Evolutionary conservation across 257 asterid species (phyloP).

Genomic region (Scutellaria minor): DNA sequence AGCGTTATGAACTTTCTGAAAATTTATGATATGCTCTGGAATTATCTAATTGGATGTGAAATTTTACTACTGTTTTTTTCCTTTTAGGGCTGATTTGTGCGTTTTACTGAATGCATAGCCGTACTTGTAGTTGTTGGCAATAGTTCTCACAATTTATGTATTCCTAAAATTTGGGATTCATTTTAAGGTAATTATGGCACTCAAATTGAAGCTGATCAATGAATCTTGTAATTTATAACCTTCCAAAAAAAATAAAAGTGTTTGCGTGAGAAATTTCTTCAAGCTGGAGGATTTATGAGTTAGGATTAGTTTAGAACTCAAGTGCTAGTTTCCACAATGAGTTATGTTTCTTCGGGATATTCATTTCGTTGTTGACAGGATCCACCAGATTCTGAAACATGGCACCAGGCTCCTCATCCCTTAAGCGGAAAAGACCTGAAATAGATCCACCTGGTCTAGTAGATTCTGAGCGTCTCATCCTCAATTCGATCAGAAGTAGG

Average conservation of each 20-base stretch:
- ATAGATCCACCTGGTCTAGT: constrained; percentile 37
- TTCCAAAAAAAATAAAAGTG: too few relatives aligned
- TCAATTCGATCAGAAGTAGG: constrained; percentile 46
- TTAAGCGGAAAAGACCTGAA: constrained; percentile 62
- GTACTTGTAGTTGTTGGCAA: too few relatives aligned
- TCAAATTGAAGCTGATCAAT: too few relatives aligned
- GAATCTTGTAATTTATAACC: too few relatives aligned
- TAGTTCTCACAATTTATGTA: too few relatives aligned
- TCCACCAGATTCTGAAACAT: constrained; percentile 14
- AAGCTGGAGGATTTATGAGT: not conserved
- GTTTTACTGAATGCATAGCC: not conserved
- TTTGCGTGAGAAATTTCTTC: not conserved
- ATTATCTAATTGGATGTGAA: not conserved
- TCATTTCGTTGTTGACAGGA: not conserved
- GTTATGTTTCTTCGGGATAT: not conserved
- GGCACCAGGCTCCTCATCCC: constrained; percentile 20
- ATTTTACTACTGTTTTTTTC: too few relatives aligned
- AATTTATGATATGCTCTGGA: not conserved
- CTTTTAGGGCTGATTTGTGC: not conserved
- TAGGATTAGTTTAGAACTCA: not conserved
- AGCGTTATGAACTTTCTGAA: not conserved
- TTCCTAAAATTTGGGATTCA: too few relatives aligned
- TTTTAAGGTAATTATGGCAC: too few relatives aligned
- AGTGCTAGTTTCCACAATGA: not conserved
- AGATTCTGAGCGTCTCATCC: constrained; percentile 50